phyloP scores from a whole-genome alignment of 106 monocot species.

The Hemerocallis citrina region DNA sequence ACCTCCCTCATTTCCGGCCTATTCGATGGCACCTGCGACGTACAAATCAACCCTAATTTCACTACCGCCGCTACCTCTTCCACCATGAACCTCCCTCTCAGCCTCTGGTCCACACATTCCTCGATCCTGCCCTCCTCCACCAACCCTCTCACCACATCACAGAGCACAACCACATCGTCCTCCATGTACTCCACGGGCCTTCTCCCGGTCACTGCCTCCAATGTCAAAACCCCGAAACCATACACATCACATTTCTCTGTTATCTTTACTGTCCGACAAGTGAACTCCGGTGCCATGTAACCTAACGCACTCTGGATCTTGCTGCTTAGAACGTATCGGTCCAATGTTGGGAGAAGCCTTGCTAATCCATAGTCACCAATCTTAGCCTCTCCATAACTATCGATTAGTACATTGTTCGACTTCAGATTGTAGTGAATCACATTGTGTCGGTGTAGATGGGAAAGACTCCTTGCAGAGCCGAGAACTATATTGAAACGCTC shows the following conservation, averaged over 20 bases:
- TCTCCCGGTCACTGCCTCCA: constrained; percentile 68
- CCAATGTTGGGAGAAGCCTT: constrained; percentile 79
- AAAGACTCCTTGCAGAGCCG: constrained; percentile 60
- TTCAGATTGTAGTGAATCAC: constrained; percentile 91
- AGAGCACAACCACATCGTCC: constrained; percentile 85
- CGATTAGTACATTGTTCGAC: constrained; percentile 77
- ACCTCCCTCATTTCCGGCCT: constrained; percentile 85
- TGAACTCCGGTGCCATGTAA: constrained; percentile 97
- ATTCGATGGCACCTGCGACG: constrained; percentile 88
- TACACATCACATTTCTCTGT: constrained; percentile 90
- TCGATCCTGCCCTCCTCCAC: constrained; percentile 65
- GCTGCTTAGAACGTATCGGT: constrained; percentile 79
- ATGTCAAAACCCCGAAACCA: constrained; percentile 68
- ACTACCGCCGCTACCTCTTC: constrained; percentile 77
- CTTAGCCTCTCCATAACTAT: constrained; percentile 62
- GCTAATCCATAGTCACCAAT: constrained; percentile 81
- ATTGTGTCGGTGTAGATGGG: constrained; percentile 49
- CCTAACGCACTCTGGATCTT: constrained; percentile 90
- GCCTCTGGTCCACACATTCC: constrained; percentile 63
- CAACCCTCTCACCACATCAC: constrained; percentile 61
- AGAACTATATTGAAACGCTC: constrained; percentile 76
- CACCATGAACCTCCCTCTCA: constrained; percentile 46
- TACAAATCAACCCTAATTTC: constrained; percentile 89
- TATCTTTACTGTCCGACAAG: constrained; percentile 58
- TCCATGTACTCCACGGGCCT: constrained; percentile 91